Base-by-base conservation (phyloP, 768 basidiomycete species). In the Ramaria sp. region DNA sequence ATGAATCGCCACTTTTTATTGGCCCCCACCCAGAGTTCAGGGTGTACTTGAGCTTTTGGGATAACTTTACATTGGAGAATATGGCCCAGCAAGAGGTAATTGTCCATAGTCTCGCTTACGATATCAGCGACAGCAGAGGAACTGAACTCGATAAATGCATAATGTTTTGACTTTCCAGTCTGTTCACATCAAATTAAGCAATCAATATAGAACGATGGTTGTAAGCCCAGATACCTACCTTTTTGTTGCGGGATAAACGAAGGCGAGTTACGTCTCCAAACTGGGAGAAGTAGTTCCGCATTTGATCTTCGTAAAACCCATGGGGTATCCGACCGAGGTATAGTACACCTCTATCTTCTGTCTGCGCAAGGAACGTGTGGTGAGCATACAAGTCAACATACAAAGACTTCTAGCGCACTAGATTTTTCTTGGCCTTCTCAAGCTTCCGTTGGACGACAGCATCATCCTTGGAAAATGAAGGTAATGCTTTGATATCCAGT, bases 21-120 rank as follows among this genome's bases (percentile, higher is more conserved):
- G 19, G 94, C 91, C n/a, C 96, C 95, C 11, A 94, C 75, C 96
- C 96, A 99, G 1, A 98, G 71, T 66, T 95, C 83, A 12, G 93
- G 88, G 68, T 98, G 95, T 1, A 98, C 82, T 59, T 94, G 70
- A 24, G 94, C 91, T 63, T 83, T 83, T 41, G 96, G 91, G 59
- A 98, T 82, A 52, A 93, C 70, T 70, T 90, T 88, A 75, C 95
- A 98, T 45, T 80, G 82, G 55, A 99, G 77, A 61, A 99, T 87
- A 67, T 96, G 95, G 7, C 95, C 94, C 78, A 88, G 81, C 61
- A 99, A 77, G 39, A 99, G 79, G 70, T 97, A 99, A 73, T 96
- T 98, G 77, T 99, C 84, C 96, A 98, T 98, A 46, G 95, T 98
- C 66, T 98, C 96, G 1, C 89, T 86, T 7, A 96, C 96, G 60